A percentile compares a stretch with the other conserved stretches of the same genome.
Evolutionary conservation across 2,329 filamentous ascomycete species (phyloP).

Genomic region (Calonectria naviculata): DNA sequence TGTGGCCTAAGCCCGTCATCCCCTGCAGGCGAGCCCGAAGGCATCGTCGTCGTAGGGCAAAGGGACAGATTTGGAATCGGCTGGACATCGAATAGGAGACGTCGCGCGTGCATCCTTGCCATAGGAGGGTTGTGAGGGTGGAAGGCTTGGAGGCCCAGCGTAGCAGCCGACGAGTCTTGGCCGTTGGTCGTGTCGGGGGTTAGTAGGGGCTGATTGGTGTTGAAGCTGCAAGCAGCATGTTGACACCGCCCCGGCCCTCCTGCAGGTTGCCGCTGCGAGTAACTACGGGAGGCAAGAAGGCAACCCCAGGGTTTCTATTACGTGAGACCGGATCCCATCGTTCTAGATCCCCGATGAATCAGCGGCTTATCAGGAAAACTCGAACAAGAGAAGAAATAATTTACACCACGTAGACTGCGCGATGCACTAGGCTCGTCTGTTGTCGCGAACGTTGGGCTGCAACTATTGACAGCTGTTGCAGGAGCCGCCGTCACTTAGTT

Average conservation of each 20-base stretch:
- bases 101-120: background rate
- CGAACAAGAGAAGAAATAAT: background rate
- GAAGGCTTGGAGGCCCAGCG: background rate
- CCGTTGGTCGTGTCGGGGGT: background rate
- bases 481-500: background rate
- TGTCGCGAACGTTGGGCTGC: background rate
- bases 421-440: background rate
- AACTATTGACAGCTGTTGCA: background rate
- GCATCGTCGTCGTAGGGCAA: background rate
- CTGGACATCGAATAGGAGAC: background rate
- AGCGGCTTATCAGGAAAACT: background rate
- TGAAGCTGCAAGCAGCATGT: background rate
- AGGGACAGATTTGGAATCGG: background rate
- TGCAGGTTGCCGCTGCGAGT: background rate
- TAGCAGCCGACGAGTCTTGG: background rate
- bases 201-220: background rate
- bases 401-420: background rate
- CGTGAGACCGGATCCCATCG: background rate
- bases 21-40: background rate
- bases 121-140: background rate
- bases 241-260: background rate
- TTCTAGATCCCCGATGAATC: conserved; percentile 5
- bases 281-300: background rate
- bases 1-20: conserved; percentile 4
- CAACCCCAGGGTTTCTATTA: background rate